These are phyloP conservation scores for Candida adriatica DNA, from an alignment of 805 yeast genomes.

Conservation along the genomic window DNA sequence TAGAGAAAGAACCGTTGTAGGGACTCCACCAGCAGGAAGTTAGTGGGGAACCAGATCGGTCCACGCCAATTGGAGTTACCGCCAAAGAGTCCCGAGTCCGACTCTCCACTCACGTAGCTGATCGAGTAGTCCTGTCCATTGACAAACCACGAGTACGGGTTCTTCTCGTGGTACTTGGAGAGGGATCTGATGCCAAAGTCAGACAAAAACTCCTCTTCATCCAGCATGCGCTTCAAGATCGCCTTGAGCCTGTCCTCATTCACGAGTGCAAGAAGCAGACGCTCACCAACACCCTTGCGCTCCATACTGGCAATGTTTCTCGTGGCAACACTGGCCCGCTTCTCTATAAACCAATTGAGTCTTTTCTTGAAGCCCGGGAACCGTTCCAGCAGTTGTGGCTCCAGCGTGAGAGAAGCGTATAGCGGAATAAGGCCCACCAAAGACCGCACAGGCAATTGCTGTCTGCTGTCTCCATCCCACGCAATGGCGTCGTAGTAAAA, in stretches of 20 bases:
- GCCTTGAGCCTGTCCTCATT: slow-evolving; percentile 71
- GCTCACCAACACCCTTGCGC: slow-evolving; percentile 69
- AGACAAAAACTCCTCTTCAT: slow-evolving; percentile 79
- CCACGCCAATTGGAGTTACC: slow-evolving; percentile 98
- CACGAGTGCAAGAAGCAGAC: slow-evolving; percentile 73
- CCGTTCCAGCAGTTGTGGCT: slow-evolving; percentile 69
- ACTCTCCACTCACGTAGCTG: slow-evolving; percentile 78
- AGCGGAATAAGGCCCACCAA: slow-evolving; percentile 88
- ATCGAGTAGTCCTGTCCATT: slow-evolving; percentile 67
- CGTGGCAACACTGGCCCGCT: slow-evolving; percentile 60
- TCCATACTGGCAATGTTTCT: slow-evolving; percentile 85
- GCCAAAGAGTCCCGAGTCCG: slow-evolving; percentile 90
- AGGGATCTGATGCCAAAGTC: slow-evolving; percentile 82
- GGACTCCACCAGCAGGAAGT: slow-evolving; percentile 78
- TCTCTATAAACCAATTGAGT: slow-evolving; percentile 75
- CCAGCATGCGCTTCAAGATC: slow-evolving; percentile 73
- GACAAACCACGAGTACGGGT: slow-evolving; percentile 82
- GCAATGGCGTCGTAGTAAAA: slow-evolving; percentile 88
- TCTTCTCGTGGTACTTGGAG: slow-evolving; percentile 76
- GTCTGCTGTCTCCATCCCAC: slow-evolving; percentile 63
- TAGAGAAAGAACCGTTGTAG: slow-evolving; percentile 81
- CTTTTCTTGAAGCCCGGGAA: slow-evolving; percentile 82
- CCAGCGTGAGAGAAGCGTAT: slow-evolving; percentile 82
- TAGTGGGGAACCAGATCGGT: slow-evolving; percentile 95
- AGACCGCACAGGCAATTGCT: slow-evolving; percentile 78